Evolutionary conservation across 2,329 filamentous ascomycete species (phyloP).

Genomic region (Cladorrhinum sp.): DNA sequence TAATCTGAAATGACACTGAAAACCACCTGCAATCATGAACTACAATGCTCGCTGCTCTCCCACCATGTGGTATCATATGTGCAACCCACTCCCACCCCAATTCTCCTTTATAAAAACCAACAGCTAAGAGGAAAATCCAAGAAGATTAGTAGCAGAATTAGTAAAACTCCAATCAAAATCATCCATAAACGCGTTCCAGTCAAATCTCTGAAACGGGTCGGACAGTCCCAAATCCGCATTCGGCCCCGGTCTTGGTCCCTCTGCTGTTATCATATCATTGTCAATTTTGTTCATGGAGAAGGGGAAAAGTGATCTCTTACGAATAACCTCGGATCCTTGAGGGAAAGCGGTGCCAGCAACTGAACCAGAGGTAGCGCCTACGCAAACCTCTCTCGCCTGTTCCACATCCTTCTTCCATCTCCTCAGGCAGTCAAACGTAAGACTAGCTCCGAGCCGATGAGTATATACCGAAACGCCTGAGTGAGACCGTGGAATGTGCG

Average conservation of each 20-base stretch:
- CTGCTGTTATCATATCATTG: neutral
- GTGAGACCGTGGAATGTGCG: constrained; percentile 36
- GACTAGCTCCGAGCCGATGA: constrained; percentile 47
- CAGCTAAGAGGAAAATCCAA: neutral
- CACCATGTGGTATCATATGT: neutral
- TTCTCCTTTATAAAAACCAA: neutral
- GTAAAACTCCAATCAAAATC: constrained; percentile 47
- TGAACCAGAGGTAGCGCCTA: neutral
- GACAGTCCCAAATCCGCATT: constrained; percentile 22
- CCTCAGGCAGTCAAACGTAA: constrained; percentile 49
- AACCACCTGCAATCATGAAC: too few species aligned
- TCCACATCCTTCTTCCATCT: constrained; percentile 45
- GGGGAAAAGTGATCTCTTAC: neutral
- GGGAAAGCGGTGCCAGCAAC: neutral
- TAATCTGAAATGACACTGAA: too few species aligned
- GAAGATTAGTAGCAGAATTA: neutral
- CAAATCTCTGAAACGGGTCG: constrained; percentile 44
- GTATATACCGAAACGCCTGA: constrained; percentile 32
- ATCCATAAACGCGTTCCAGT: constrained; percentile 50
- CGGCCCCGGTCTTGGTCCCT: constrained; percentile 13
- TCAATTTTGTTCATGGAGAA: neutral
- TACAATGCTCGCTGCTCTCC: too few species aligned
- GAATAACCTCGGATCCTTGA: neutral
- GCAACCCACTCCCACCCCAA: neutral
- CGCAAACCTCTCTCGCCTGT: constrained; percentile 30